These are phyloP conservation scores for Exobasidium cylindrosporum DNA, from an alignment of 1,284 basidiomycete species.

Conservation along the genomic window DNA sequence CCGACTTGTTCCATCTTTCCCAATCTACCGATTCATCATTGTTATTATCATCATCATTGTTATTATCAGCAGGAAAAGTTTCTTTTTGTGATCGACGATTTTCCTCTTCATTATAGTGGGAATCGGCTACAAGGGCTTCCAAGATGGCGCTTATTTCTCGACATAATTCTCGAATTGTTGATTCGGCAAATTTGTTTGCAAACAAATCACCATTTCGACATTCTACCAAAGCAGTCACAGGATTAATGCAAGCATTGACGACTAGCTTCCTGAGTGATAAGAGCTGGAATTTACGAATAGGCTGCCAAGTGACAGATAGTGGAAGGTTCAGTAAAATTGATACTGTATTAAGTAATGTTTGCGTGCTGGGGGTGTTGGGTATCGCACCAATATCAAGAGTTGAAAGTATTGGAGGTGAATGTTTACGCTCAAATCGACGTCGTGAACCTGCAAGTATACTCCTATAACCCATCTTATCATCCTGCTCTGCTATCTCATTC, in stretches of 20 bases:
- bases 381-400: conserved; percentile 33
- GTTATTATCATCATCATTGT: neutral
- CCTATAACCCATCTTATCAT: neutral
- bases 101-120: neutral
- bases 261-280: conserved; percentile 78
- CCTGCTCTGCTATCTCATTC: neutral
- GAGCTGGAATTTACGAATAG: conserved; percentile 69
- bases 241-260: conserved; percentile 80
- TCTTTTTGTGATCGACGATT: neutral
- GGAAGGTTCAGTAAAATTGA: conserved; percentile 42
- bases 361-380: conserved; percentile 27
- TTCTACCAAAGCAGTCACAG: conserved; percentile 76
- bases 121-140: neutral
- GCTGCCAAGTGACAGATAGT: conserved; percentile 62
- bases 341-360: conserved; percentile 35
- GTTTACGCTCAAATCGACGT: neutral
- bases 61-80: neutral
- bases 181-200: conserved; percentile 38
- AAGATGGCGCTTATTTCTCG: conserved; percentile 36
- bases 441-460: neutral
- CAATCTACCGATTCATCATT: neutral
- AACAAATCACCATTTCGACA: conserved; percentile 74
- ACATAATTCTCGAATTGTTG: conserved; percentile 32
- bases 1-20: neutral
- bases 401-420: neutral